Conservation (phyloP, 164 flowering plant species). For the Echeveria elegans region DNA sequence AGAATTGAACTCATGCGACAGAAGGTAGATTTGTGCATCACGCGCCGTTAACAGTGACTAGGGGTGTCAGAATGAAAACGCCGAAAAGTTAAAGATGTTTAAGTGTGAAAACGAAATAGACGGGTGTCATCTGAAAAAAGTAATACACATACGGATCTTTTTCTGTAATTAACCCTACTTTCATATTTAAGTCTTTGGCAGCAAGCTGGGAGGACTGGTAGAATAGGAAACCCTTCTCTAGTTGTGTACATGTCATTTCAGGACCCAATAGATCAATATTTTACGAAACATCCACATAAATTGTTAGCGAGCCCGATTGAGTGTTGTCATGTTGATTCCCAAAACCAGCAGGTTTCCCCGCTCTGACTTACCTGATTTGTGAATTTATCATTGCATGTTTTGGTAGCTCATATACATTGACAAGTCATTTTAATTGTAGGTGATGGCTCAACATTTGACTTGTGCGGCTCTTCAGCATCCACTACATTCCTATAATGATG, state of each 20-base stretch:
- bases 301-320: conserved; percentile 78
- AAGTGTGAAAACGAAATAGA: too few relatives aligned
- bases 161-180: too few relatives aligned
- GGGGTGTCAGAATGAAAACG: too few relatives aligned
- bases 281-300: conserved; percentile 76
- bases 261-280: conserved; percentile 92
- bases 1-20: too few relatives aligned
- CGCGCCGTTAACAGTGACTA: too few relatives aligned
- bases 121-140: too few relatives aligned
- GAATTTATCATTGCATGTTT: neutral
- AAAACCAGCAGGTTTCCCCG: conserved; percentile 69
- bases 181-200: conserved; percentile 74
- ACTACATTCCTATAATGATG: conserved; percentile 61
- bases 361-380: neutral
- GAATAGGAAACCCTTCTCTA: conserved; percentile 78
- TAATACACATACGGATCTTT: too few relatives aligned
- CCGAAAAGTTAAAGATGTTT: too few relatives aligned
- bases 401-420: neutral
- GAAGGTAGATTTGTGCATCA: too few relatives aligned
- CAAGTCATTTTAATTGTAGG: conserved; percentile 31
- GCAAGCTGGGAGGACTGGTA: conserved; percentile 96
- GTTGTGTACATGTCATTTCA: conserved; percentile 90
- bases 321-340: conserved; percentile 76
- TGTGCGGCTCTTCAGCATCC: conserved; percentile 90
- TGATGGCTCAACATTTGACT: conserved; percentile 72